These are phyloP conservation scores for Camellia oleifera DNA, from an alignment of 179 eudicot species.

Conservation along the genomic window DNA sequence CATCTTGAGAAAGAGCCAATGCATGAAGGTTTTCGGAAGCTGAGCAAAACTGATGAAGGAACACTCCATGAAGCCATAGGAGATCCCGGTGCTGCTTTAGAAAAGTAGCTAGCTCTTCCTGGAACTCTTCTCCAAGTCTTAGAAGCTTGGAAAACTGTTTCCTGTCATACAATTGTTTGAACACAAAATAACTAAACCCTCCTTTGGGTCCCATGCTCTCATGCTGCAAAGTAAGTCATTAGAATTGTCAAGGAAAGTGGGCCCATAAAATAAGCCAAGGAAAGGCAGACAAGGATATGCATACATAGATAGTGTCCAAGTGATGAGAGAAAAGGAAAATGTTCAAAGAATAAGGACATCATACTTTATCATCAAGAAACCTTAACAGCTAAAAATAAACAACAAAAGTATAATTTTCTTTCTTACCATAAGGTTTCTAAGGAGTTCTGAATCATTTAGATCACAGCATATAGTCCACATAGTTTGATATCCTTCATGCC, in stretches of 20 bases:
- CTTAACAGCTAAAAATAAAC: not conserved
- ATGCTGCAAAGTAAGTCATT: conserved; percentile 40
- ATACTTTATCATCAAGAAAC: not conserved
- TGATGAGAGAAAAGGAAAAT: not conserved
- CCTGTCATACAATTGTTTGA: conserved; percentile 64
- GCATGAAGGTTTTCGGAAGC: conserved; percentile 86
- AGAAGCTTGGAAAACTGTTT: conserved; percentile 68
- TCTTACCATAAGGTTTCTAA: conserved; percentile 81
- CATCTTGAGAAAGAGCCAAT: conserved; percentile 70
- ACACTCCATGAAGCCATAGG: conserved; percentile 84
- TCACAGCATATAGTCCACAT: conserved; percentile 90
- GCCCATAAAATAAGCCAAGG: not conserved
- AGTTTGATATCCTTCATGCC: conserved; percentile 79
- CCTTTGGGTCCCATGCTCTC: conserved; percentile 94
- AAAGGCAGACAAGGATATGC: not conserved
- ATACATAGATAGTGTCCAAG: not conserved
- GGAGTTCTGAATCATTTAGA: conserved; percentile 71
- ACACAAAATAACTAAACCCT: conserved; percentile 87
- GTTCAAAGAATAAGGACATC: not conserved
- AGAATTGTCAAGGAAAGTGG: conserved; percentile 2
- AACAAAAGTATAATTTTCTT: conserved; percentile 1
- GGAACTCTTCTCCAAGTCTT: conserved; percentile 94
- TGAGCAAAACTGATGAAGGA: conserved; percentile 59
- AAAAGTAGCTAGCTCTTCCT: conserved; percentile 65
- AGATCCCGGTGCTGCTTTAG: conserved; percentile 73